Percentiles rank a stretch among this genome's conserved stretches.
phyloP scores from a whole-genome alignment of 2,329 filamentous ascomycete genomes.

The Cordyceps tenuipes region DNA sequence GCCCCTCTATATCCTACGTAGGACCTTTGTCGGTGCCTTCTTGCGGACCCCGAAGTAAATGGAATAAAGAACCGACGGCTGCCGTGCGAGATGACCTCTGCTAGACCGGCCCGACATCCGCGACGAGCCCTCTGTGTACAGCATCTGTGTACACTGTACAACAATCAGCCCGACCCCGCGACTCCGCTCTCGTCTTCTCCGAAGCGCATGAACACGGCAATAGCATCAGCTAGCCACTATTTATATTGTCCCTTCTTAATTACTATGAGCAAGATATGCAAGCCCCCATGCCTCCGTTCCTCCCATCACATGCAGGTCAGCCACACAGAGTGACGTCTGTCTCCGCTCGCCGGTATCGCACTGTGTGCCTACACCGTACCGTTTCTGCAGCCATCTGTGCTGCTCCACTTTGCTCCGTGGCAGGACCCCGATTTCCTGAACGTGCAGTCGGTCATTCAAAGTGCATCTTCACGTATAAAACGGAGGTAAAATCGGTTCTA shows the following conservation, averaged over 20 bases:
- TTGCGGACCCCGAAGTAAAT: background rate
- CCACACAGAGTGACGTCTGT: slow-evolving; percentile 2
- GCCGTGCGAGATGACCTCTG: background rate
- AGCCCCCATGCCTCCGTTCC: background rate
- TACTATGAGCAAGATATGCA: slow-evolving; percentile 1
- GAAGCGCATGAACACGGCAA: background rate
- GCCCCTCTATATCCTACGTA: background rate
- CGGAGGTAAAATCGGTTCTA: background rate
- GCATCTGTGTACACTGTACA: background rate
- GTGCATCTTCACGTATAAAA: slow-evolving; percentile 3
- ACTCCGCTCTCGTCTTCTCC: background rate
- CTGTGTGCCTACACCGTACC: background rate
- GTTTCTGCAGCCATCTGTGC: background rate
- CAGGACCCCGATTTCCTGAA: background rate
- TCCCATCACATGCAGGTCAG: background rate
- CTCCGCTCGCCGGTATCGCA: background rate
- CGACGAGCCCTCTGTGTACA: background rate
- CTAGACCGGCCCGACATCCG: background rate
- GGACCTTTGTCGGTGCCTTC: background rate
- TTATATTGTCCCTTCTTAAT: background rate
- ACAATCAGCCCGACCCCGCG: background rate
- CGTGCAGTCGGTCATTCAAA: background rate
- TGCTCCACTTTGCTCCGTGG: slow-evolving; percentile 4
- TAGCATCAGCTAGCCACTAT: background rate
- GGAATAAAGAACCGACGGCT: background rate